Percentiles rank a stretch among this genome's conserved stretches.
Evolutionary conservation across 2,329 filamentous ascomycete species (phyloP).

Genomic region (Aureobasidium vineae): DNA sequence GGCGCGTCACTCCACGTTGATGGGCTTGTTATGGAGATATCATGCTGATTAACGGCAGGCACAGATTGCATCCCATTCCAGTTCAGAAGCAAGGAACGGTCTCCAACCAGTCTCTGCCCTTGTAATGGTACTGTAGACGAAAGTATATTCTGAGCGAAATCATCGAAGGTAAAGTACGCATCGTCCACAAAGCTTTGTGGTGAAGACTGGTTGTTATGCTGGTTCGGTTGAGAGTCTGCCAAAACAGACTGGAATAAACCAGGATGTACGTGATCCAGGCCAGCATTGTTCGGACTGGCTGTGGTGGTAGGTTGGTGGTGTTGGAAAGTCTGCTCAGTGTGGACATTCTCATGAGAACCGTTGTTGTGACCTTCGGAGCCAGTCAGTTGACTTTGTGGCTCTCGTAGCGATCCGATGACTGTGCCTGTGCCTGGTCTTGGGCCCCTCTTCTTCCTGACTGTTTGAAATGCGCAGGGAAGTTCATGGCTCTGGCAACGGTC

Average conservation of each 20-base stretch:
- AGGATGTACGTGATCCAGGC: neutral
- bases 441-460: constrained; percentile 28
- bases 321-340: neutral
- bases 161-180: constrained; percentile 29
- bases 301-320: neutral
- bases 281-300: neutral
- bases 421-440: constrained; percentile 28
- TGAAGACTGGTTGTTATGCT: neutral
- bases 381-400: too few species aligned
- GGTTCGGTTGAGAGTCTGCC: neutral
- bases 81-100: neutral
- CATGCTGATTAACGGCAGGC: neutral
- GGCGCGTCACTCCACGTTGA: too few species aligned
- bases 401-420: constrained; percentile 23
- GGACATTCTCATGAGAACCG: neutral
- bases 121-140: neutral
- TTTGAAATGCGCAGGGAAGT: constrained; percentile 27
- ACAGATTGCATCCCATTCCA: neutral
- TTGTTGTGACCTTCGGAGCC: too few species aligned
- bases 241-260: neutral
- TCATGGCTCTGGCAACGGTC: constrained; percentile 28
- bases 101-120: neutral
- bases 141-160: constrained; percentile 29
- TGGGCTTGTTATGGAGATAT: neutral
- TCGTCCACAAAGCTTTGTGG: neutral